Percentiles rank a stretch among this genome's conserved stretches.
These are phyloP conservation scores for Plasmodium reichenowi DNA, from an alignment of 169 alveolate species.

Conservation along the genomic window DNA sequence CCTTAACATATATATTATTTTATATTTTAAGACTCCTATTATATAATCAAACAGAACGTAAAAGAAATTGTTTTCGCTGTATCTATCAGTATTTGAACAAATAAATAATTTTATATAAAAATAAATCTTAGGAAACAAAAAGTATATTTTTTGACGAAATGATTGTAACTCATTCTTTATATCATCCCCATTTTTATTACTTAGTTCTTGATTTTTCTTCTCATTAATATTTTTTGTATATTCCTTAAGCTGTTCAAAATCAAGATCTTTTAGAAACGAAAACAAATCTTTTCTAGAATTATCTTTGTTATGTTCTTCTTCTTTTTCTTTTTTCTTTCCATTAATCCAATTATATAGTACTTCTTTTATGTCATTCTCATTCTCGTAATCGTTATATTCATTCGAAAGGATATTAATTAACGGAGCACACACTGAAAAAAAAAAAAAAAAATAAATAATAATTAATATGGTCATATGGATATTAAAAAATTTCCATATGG, in stretches of 20 bases:
- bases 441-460: background rate
- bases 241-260: conserved; percentile 23
- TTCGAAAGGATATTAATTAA: conserved; percentile 43
- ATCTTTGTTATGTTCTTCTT: background rate
- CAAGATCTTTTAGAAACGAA: conserved; percentile 14
- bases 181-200: conserved; percentile 4
- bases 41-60: conserved; percentile 27
- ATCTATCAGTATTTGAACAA: conserved; percentile 46
- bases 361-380: conserved; percentile 55
- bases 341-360: conserved; percentile 14
- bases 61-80: conserved; percentile 43
- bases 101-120: conserved; percentile 70
- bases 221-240: conserved; percentile 9
- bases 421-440: conserved; percentile 52
- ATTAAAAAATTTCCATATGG: background rate
- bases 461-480: background rate
- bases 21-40: conserved; percentile 53
- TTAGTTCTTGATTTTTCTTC: background rate
- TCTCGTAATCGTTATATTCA: conserved; percentile 31
- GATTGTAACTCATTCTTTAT: conserved; percentile 25
- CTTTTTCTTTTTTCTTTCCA: conserved; percentile 11
- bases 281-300: conserved; percentile 1
- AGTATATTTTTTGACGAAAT: conserved; percentile 31
- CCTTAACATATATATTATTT: conserved; percentile 49
- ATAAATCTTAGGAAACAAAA: conserved; percentile 59